Evolutionary conservation across 2,329 filamentous ascomycete genomes (phyloP).

Genomic region (Dothideomycetes sp.): DNA sequence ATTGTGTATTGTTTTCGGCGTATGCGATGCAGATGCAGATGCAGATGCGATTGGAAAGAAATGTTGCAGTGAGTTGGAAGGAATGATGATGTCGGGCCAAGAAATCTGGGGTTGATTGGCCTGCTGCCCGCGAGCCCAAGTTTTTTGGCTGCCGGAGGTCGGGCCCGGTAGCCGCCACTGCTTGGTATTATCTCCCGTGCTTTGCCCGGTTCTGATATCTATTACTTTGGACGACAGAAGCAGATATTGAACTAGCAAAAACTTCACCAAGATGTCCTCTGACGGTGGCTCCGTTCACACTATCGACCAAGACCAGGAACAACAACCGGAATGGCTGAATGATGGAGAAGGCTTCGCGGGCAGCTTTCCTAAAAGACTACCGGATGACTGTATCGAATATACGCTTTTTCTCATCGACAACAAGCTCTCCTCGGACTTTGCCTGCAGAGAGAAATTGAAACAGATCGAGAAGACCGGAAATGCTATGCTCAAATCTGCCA

Average conservation of each 20-base stretch:
- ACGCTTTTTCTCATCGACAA: conserved; percentile 62
- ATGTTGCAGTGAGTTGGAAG: too few relatives aligned
- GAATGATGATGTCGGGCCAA: conserved; percentile 9
- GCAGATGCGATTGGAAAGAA: too few relatives aligned
- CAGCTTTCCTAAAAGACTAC: conserved; percentile 58
- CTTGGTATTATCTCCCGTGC: too few relatives aligned
- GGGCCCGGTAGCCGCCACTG: too few relatives aligned
- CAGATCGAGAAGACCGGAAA: conserved; percentile 60
- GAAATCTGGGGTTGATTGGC: too few relatives aligned
- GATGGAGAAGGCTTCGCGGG: conserved; percentile 52
- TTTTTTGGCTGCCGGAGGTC: too few relatives aligned
- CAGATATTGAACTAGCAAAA: too few relatives aligned
- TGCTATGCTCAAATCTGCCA: conserved; percentile 47
- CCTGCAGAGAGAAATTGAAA: conserved; percentile 58
- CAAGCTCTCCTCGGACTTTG: conserved; percentile 40
- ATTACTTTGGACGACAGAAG: too few relatives aligned
- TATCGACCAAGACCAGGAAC: conserved; percentile 6
- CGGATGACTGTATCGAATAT: conserved; percentile 83
- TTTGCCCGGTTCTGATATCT: too few relatives aligned
- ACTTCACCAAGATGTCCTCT: too few relatives aligned
- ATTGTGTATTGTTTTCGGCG: background rate
- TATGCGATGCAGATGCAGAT: background rate
- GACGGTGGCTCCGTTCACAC: too few relatives aligned
- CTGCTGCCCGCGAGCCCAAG: too few relatives aligned
- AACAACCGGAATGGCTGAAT: conserved; percentile 44